Percentiles rank a stretch among this genome's conserved stretches.
phyloP scores from a whole-genome alignment of 805 yeast genomes.

The Zygosaccharomyces bailii region DNA sequence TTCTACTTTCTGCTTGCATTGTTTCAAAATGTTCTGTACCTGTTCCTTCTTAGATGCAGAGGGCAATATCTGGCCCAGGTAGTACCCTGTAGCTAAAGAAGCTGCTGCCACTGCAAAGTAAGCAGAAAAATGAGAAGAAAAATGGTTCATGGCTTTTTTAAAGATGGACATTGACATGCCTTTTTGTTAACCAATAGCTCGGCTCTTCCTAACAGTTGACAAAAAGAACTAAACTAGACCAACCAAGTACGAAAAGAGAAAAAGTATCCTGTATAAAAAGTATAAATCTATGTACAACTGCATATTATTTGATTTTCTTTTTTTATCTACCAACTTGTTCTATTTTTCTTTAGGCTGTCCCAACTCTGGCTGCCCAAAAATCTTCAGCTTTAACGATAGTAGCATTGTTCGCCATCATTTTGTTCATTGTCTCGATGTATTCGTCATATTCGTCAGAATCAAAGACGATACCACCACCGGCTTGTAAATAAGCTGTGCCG shows the following conservation, averaged over 20 bases:
- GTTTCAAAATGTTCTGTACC: conserved; percentile 16
- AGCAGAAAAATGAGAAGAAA: conserved; percentile 18
- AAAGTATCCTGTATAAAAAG: background rate
- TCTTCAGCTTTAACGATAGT: conserved; percentile 92
- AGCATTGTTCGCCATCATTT: conserved; percentile 88
- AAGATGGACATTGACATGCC: background rate
- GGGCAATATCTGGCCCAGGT: conserved; percentile 27
- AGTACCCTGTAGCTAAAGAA: conserved; percentile 32
- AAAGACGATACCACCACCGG: conserved; percentile 97
- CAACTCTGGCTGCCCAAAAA: conserved; percentile 55
- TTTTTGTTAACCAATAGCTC: background rate
- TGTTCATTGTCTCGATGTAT: conserved; percentile 93
- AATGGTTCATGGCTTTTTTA: conserved; percentile 15
- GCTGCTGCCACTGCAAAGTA: conserved; percentile 28
- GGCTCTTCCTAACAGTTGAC: background rate
- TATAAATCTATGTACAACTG: background rate
- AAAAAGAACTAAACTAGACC: background rate
- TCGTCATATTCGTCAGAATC: conserved; percentile 96
- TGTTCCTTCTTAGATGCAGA: conserved; percentile 17
- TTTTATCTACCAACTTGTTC: background rate
- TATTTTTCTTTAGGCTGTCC: conserved; percentile 15
- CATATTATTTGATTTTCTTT: background rate
- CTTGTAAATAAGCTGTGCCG: conserved; percentile 88
- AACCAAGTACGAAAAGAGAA: too few species aligned
- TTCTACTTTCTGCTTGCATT: conserved; percentile 20